Evolutionary conservation across 805 yeast genomes (phyloP).

Genomic region (Barnettozyma siamensis): DNA sequence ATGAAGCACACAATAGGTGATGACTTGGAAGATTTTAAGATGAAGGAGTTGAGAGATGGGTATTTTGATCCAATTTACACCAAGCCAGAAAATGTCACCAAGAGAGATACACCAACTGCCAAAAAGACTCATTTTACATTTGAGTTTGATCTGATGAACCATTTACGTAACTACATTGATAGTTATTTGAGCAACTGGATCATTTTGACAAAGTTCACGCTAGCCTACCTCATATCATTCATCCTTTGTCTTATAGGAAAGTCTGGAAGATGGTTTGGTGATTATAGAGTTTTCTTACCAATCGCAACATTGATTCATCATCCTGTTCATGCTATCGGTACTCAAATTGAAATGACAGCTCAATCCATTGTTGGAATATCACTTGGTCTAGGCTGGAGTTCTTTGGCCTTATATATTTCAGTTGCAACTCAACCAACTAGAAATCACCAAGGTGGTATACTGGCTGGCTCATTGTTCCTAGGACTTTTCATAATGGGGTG

Average conservation of each 20-base stretch:
- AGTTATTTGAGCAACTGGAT: constrained; percentile 13
- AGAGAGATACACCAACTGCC: background rate
- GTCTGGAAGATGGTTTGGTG: constrained; percentile 39
- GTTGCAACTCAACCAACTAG: constrained; percentile 35
- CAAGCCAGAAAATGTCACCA: constrained; percentile 18
- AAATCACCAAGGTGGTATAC: constrained; percentile 40
- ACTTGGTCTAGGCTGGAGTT: constrained; percentile 40
- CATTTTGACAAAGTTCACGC: constrained; percentile 14
- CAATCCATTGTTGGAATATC: constrained; percentile 35
- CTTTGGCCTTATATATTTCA: constrained; percentile 37
- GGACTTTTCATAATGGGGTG: constrained; percentile 35
- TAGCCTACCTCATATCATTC: constrained; percentile 36
- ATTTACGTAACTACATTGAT: background rate
- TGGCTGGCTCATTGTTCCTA: constrained; percentile 36
- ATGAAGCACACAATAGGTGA: constrained; percentile 11
- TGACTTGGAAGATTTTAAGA: constrained; percentile 28
- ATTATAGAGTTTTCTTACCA: constrained; percentile 35
- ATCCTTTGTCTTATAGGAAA: constrained; percentile 34
- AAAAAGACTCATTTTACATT: background rate
- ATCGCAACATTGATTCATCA: constrained; percentile 39
- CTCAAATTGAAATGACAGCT: constrained; percentile 40
- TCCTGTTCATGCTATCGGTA: constrained; percentile 41
- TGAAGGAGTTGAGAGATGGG: constrained; percentile 44
- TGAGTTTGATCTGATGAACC: background rate
- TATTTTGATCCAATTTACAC: constrained; percentile 42